Evolutionary conservation across 2,329 filamentous ascomycete genomes (phyloP), one percentile per base, ranked within the genome.

Genomic region (Neoscytalidium dimidiatum): DNA sequence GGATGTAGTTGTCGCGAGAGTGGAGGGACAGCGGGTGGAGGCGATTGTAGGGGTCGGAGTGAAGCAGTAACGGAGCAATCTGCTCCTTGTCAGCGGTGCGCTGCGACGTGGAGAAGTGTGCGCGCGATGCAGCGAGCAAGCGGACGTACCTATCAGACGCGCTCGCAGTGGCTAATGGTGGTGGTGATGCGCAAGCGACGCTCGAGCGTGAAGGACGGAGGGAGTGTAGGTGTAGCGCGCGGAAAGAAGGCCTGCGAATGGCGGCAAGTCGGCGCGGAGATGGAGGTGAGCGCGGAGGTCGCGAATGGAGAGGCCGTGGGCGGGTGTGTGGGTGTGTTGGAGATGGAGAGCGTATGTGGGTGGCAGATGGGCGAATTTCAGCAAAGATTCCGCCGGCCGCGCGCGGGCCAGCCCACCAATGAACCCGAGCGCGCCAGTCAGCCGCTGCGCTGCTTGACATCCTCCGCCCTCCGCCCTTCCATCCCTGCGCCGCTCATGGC

Each of bases 331-430:
- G 62, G 52, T 64, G 44, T 56, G 62, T 35, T 29, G 43, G 51
- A 48, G 62, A 58, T 58, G 62, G 41, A 41, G 41, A 19, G 26
- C 26, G 33, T 53, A 41, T 41, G 51, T 41, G 52, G 41, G 51
- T 57, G 48, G 61, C 33, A 64, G 49, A 29, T 58, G 23, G 53
- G 33, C 51, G 62, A 64, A 58, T 64, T 64, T 64, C 62, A 49
- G 49, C 51, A 48, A 62, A 62, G 58, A 62, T 62, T 62, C 60
- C 61, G 61, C 38, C 61, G 28, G 29, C 29, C 35, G 52, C 49
- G 62, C 62, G 43, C 51, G 62, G 62, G 61, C 49, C 48, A 53
- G 29, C 60, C 46, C 48, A 33, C 26, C 31, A 58, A 44, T 43
- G 38, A 58, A 23, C n/a, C 53, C 53, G 41, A 46, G 38, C 56